Evolutionary conservation across 176 grass and related monocot genomes (phyloP).

Genomic region (Hordeum vulgare): DNA sequence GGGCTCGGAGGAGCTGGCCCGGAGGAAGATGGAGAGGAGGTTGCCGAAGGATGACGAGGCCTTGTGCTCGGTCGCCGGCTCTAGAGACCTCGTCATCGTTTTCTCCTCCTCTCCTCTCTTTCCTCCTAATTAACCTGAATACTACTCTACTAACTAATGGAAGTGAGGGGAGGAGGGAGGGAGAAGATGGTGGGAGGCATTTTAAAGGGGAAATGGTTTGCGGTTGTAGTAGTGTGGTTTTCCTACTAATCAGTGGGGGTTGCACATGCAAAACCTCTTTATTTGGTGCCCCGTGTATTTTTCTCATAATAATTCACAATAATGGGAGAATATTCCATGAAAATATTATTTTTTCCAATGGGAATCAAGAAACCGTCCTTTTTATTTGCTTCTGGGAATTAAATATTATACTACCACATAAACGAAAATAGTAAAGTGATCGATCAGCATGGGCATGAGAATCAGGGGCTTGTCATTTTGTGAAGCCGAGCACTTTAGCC

Average conservation of each 20-base stretch:
- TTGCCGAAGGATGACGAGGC: constrained; percentile 32
- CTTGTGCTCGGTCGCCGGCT: constrained; percentile 24
- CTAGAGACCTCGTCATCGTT: constrained; percentile 3
- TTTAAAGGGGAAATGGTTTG: constrained; percentile 12
- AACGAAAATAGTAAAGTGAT: neutral
- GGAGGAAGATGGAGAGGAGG: constrained; percentile 35
- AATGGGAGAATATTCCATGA: constrained; percentile 22
- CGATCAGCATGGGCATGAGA: neutral
- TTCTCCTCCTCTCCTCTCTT: neutral
- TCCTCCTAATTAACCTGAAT: neutral
- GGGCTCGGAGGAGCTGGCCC: constrained; percentile 5
- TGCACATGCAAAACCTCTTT: constrained; percentile 16
- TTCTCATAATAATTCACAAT: constrained; percentile 7
- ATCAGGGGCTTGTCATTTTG: neutral
- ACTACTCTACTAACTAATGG: neutral
- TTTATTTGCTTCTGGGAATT: neutral
- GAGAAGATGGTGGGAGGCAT: neutral
- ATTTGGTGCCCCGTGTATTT: neutral
- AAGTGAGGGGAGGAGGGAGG: neutral
- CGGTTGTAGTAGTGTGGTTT: neutral
- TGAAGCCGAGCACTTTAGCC: neutral
- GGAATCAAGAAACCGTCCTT: constrained; percentile 17
- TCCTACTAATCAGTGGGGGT: neutral
- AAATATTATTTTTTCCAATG: neutral
- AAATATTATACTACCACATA: neutral